Evolutionary conservation across 208 protist species (phyloP), one percentile per base, ranked within the genome.

Genomic region (Kentomonas sorsogonicus): DNA sequence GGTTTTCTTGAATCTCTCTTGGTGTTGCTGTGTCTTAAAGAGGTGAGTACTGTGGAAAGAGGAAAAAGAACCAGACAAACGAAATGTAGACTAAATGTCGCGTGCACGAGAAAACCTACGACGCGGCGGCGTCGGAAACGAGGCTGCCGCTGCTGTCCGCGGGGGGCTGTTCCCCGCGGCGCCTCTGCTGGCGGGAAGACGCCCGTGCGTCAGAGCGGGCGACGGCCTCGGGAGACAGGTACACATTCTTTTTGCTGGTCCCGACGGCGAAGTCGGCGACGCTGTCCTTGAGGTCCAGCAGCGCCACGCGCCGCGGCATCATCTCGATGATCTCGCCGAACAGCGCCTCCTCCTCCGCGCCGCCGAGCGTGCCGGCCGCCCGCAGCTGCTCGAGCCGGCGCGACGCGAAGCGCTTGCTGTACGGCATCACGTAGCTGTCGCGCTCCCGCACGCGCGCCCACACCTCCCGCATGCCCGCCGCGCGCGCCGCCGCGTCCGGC

Each of bases 211-310:
- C 51, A 41, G 9, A 15, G 33, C 44, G 33, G 30, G 4, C 45
- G 9, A 15, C 4, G 20, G 34, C 20, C 11, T 27, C 20, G 16
- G 33, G 36, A 33, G 71, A 59, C 45, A 72, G 45, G 58, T 86
- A 94, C 3, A 79, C 72, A 64, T 95, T 92, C 74, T 91, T 88
- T 18, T 75, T 83, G 4, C 70, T 69, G 23, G 64, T 71, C 1
- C 88, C 88, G 27, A 90, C 73, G 29, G 87, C 79, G 45, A 91
- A 92, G 69, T 95, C 88, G 9, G 83, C 69, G 0, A 78, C 72
- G 52, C 84, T 91, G 65, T 95, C 88, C 72, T 92, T 91, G 70
- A 90, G 72, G 51, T 91, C 88, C 34, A 92, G 62, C 65, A 92
- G 55, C 30, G 88, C 89, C 20, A 90, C 52, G 46, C 77, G 75